Evolutionary conservation across 768 basidiomycete species (phyloP), one percentile per base, ranked within the genome.

Genomic region (Lactifluus pinguis): DNA sequence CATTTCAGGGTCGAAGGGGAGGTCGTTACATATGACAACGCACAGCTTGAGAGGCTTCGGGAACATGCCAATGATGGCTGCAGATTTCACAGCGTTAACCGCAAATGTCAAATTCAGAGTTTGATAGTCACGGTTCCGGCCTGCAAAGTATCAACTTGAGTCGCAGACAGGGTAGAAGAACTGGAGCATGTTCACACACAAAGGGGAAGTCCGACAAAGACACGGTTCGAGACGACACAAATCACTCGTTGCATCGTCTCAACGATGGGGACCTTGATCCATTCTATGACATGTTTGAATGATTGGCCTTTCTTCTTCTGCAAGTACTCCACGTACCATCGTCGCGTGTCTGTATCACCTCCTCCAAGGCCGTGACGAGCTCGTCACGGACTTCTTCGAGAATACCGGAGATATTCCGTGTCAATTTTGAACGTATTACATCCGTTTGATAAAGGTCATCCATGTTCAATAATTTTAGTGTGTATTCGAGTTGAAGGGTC

Each of bases 31-130:
- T 36, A 19, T 17, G 29, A 21, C 29, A 8, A 67, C 74, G 62
- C 59, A 77, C 77, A 71, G 73, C 49, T 69, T 72, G 19, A 78
- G 49, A 55, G 72, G 65, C 1, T 42, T 4, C 1, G 76, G 77
- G 49, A 75, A 68, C 1, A 74, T 57, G 30, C 67, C 71, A 19
- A 79, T 61, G 3, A 75, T 36, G 1, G 39, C 49, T 0, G 66
- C 71, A 11, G 59, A 65, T 13, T 69, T 69, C 6, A 70, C 61
- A n/a, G 75, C 72, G 34, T 71, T 68, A 17, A 67, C 62, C 1
- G 76, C 72, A 61, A 72, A 76, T 15, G 68, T 50, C 48, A 76
- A 63, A 52, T 65, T 70, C 30, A 75, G 67, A 15, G 66, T 36
- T 36, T 70, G 56, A 52, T 69, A 74, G 13, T 70, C 71, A 21